These are phyloP conservation scores for Colletotrichum sp. DNA, from an alignment of 2,329 filamentous ascomycete genomes.

Conservation along the genomic window DNA sequence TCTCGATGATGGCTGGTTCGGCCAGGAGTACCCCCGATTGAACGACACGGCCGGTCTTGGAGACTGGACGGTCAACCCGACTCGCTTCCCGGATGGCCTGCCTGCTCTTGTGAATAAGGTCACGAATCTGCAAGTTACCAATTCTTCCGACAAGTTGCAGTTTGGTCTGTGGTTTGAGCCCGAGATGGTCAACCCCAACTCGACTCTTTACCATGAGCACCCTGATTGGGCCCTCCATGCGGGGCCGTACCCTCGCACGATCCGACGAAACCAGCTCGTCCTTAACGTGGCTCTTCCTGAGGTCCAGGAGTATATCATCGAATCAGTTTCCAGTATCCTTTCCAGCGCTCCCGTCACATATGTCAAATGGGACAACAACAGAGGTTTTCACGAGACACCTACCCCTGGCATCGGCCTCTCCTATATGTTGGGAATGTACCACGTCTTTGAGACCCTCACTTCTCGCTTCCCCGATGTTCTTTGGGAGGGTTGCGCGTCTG, in stretches of 20 bases:
- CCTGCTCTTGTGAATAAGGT: slow-evolving; percentile 54
- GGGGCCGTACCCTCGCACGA: slow-evolving; percentile 58
- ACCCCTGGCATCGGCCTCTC: slow-evolving; percentile 58
- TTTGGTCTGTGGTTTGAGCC: slow-evolving; percentile 74
- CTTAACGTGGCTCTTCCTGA: slow-evolving; percentile 65
- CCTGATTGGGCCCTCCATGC: slow-evolving; percentile 69
- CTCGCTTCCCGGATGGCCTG: slow-evolving; percentile 63
- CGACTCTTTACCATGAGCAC: slow-evolving; percentile 63
- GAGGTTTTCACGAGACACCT: slow-evolving; percentile 65
- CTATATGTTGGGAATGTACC: slow-evolving; percentile 70
- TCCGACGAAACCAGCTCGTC: slow-evolving; percentile 63
- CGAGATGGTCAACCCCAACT: slow-evolving; percentile 71
- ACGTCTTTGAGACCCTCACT: slow-evolving; percentile 64
- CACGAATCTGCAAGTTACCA: slow-evolving; percentile 51
- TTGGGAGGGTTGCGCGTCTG: slow-evolving; percentile 71
- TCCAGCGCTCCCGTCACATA: slow-evolving; percentile 59
- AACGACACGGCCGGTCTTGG: slow-evolving; percentile 64
- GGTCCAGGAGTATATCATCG: slow-evolving; percentile 68
- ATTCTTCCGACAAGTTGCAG: slow-evolving; percentile 51
- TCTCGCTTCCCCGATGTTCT: slow-evolving; percentile 64
- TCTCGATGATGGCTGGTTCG: slow-evolving; percentile 73
- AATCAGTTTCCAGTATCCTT: slow-evolving; percentile 57
- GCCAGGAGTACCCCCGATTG: slow-evolving; percentile 62
- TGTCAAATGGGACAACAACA: slow-evolving; percentile 73
- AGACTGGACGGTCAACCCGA: slow-evolving; percentile 66